Base-by-base conservation (phyloP, 2,329 filamentous ascomycete genomes). In the Xylaria sp. region DNA sequence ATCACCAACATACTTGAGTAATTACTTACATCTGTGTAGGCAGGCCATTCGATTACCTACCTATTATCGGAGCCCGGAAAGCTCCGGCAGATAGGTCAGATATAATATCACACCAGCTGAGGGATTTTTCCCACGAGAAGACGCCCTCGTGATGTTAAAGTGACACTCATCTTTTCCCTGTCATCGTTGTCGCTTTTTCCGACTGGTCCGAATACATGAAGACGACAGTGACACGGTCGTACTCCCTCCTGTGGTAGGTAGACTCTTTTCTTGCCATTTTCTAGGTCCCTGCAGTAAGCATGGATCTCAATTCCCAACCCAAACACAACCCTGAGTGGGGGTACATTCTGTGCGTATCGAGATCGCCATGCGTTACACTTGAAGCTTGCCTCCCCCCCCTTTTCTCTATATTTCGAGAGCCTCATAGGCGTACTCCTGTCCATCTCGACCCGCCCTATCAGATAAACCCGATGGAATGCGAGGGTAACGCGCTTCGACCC, bases 141-240 rank as follows among this genome's bases (percentile, higher is more conserved):
- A 29, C 27, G 31, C 4, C 47, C 60, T 29, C 42, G 55, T 63
- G 64, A 63, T 55, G 55, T 51, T 55, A 11, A 59, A 63, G 51
- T 63, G 39, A 58, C 39, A 29, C 44, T 29, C n/a, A 25, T 58
- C 20, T 57, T 42, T n/a, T n/a, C n/a, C n/a, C 17, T 25, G 42
- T 27, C n/a, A 25, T 10, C 15, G 20, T 59, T 25, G 55, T 36
- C 20, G 20, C 10, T 38, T 22, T 29, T 45, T 64, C 61, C 61
- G 61, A 64, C 61, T 65, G 55, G 62, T 42, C 39, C 33, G 17
- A 38, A n/a, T 55, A 49, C 45, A 65, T 61, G 56, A 65, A 7
- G 42, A 36, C n/a, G 5, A 36, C 29, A 25, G 42, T 45, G 20
- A 39, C 49, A 45, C 61, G 31, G 17, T 20, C 45, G 38, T 25